Base-by-base conservation (phyloP, 805 yeast species). In the Saccharomycopsis fermentans region DNA sequence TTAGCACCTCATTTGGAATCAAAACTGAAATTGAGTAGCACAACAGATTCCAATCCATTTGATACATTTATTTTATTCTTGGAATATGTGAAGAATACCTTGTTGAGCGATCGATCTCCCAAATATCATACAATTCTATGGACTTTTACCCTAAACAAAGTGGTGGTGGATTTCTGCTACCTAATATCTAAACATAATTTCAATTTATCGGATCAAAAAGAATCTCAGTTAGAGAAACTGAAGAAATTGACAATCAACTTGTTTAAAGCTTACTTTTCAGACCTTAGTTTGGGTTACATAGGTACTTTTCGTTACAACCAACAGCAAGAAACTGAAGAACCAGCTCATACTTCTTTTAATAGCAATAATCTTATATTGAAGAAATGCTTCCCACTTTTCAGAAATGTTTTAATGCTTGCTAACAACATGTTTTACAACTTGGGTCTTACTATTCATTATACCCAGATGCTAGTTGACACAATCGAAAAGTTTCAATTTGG, bases 81-180 rank as follows among this genome's bases (percentile, higher is more conserved):
- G 12, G 50, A 43, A 9, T 43, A 43, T 43, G 12, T n/a, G 5
- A 43, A 43, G 26, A 21, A 43, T 43, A 11, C 29, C 9, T 21
- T 43, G 16, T 34, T 57, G 6, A 54, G 51, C 24, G 52, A 50
- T 21, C 21, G 35, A 19, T 36, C 35, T 12, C 61, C 61, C 2
- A 26, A 14, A 11, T 24, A 52, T 34, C 56, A 58, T 29, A 52
- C 61, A 6, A 17, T 59, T 12, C 34, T 56, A 34, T 55, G 60
- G 54, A 50, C 62, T 12, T 59, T 39, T 52, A 27, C 47, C 11
- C n/a, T 59, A 12, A 57, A 59, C 34, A 55, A 40, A 19, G 34
- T 59, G 8, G 47, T 59, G 21, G 19, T 36, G 12, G 55, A 51
- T 16, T 47, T 59, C n/a, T n/a, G 21, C 34, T 43, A 12, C 29